Percentiles rank a stretch among this genome's conserved stretches.
Evolutionary conservation across 805 yeast species (phyloP).

Genomic region (Starmerella apicola): DNA sequence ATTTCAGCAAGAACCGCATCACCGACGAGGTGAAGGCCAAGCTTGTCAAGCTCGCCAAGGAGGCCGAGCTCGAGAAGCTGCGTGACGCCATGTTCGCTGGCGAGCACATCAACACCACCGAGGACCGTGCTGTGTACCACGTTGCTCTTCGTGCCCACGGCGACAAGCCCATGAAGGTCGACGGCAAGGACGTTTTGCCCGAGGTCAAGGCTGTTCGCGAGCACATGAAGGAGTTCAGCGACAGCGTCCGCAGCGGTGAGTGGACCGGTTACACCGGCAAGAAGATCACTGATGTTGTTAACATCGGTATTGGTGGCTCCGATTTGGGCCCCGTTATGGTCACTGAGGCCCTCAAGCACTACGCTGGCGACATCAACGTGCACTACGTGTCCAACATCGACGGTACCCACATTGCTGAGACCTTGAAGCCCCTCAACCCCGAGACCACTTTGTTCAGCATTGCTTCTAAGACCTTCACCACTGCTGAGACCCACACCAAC

Average conservation of each 20-base stretch:
- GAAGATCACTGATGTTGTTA: constrained; percentile 83
- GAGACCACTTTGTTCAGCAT: constrained; percentile 80
- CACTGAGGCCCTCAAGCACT: constrained; percentile 91
- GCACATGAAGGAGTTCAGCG: constrained; percentile 95
- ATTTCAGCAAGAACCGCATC: constrained; percentile 87
- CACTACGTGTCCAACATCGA: constrained; percentile 98
- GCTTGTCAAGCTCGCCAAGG: constrained; percentile 71
- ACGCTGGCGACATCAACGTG: constrained; percentile 56
- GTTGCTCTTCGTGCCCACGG: constrained; percentile 92
- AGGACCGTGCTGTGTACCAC: constrained; percentile 86
- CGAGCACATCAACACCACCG: constrained; percentile 88
- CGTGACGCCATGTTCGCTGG: constrained; percentile 90
- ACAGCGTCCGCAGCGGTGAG: constrained; percentile 75
- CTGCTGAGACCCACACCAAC: constrained; percentile 95
- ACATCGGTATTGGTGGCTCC: constrained; percentile 98
- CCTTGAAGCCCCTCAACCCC: constrained; percentile 61
- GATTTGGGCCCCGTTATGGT: constrained; percentile 99
- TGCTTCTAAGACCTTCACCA: constrained; percentile 97
- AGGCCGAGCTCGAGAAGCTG: constrained; percentile 74
- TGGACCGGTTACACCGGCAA: constrained; percentile 98
- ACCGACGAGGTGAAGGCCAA: constrained; percentile 65
- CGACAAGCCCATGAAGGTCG: constrained; percentile 71
- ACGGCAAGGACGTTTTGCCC: constrained; percentile 77
- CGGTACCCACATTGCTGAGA: constrained; percentile 94
- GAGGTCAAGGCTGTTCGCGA: constrained; percentile 84